These are phyloP conservation scores for Penicillium janthinellum DNA, from an alignment of 2,329 filamentous ascomycete species.

Conservation along the genomic window DNA sequence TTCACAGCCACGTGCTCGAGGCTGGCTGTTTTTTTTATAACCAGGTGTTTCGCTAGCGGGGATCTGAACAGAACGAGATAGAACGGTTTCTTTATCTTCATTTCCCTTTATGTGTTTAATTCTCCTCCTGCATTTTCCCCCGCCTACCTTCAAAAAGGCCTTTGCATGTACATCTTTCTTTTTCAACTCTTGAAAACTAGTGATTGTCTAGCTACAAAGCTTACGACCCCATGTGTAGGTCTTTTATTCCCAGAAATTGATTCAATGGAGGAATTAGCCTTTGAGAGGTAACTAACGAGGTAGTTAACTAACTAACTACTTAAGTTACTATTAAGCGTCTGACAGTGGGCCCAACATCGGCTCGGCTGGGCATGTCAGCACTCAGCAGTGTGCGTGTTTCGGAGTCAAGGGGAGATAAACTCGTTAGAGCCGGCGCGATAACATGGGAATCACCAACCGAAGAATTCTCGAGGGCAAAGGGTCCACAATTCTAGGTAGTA, in stretches of 20 bases:
- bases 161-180: constrained; percentile 24
- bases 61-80: constrained; percentile 29
- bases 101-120: constrained; percentile 22
- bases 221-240: neutral
- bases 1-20: neutral
- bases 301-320: no score
- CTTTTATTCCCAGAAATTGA: neutral
- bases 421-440: neutral
- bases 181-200: constrained; percentile 2
- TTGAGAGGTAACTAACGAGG: neutral
- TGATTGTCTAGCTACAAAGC: neutral
- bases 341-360: neutral
- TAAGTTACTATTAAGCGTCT: neutral
- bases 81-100: constrained; percentile 20
- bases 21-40: constrained; percentile 24
- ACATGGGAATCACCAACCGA: neutral
- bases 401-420: neutral
- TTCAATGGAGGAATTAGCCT: neutral
- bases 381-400: neutral
- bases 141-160: constrained; percentile 22
- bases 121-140: constrained; percentile 15
- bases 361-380: neutral
- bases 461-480: neutral
- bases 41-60: constrained; percentile 28
- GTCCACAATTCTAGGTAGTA: neutral